A percentile compares a stretch with the other conserved stretches of the same genome.
Evolutionary conservation across 176 grass and related monocot genomes (phyloP).

Genomic region (Lolium rigidum): DNA sequence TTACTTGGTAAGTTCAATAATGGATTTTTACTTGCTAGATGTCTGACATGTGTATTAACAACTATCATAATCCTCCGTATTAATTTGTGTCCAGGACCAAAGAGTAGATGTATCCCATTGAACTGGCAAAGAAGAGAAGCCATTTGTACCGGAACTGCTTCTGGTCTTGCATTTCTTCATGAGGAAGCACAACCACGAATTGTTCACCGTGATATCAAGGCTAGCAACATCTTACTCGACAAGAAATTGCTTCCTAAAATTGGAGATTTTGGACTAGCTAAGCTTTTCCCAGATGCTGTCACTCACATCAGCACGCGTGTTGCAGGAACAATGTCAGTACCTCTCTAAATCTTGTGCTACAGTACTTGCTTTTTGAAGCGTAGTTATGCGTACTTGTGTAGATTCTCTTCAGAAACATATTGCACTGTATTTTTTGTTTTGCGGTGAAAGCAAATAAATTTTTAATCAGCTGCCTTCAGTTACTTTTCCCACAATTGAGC

Average conservation of each 20-base stretch:
- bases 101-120: conserved; percentile 58
- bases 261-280: conserved; percentile 76
- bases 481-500: conserved; percentile 12
- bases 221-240: conserved; percentile 76
- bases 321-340: conserved; percentile 66
- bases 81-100: conserved; percentile 52
- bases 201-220: conserved; percentile 78
- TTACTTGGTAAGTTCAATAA: conserved; percentile 59
- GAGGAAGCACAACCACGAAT: conserved; percentile 69
- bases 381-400: conserved; percentile 32
- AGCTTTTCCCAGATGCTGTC: conserved; percentile 64
- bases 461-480: conserved; percentile 3
- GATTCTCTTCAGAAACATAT: conserved; percentile 7
- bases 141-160: conserved; percentile 69
- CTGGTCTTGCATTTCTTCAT: conserved; percentile 74
- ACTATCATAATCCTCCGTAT: conserved; percentile 26
- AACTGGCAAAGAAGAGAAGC: conserved; percentile 62
- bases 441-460: neutral
- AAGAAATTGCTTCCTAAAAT: conserved; percentile 61
- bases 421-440: neutral
- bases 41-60: conserved; percentile 31
- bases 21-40: conserved; percentile 18
- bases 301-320: conserved; percentile 81
- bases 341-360: conserved; percentile 15
- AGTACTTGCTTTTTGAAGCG: conserved; percentile 31